phyloP scores from a whole-genome alignment of 2,329 filamentous ascomycete genomes.

The Decorospora gaudefroyi region DNA sequence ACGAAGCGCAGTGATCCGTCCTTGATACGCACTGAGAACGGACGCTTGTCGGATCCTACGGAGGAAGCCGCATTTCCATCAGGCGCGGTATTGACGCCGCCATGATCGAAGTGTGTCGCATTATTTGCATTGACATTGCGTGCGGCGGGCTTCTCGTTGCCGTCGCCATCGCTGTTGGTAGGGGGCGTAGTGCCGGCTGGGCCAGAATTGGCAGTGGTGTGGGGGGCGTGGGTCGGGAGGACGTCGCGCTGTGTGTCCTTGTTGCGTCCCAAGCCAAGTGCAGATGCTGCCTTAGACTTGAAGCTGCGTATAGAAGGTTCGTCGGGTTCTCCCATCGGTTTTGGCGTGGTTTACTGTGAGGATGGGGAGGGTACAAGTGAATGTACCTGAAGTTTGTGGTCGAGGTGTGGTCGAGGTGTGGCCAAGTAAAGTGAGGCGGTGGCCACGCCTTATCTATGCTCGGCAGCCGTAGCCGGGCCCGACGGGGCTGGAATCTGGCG shows the following conservation, averaged over 20 bases:
- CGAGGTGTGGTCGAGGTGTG: slow-evolving; percentile 8
- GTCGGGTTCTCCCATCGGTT: slow-evolving; percentile 62
- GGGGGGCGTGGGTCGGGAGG: slow-evolving; percentile 37
- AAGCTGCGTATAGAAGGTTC: slow-evolving; percentile 57
- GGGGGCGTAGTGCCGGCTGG: slow-evolving; percentile 14
- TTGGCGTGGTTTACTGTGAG: slow-evolving; percentile 22
- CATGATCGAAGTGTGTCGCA: slow-evolving; percentile 29
- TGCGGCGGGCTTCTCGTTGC: slow-evolving; percentile 31
- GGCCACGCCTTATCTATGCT: slow-evolving; percentile 24
- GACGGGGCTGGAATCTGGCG: not conserved
- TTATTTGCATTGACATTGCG: slow-evolving; percentile 12
- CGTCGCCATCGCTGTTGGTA: slow-evolving; percentile 8
- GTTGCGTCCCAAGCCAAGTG: slow-evolving; percentile 51
- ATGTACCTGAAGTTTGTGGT: slow-evolving; percentile 12
- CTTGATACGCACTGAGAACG: slow-evolving; percentile 56
- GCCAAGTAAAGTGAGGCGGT: slow-evolving; percentile 29
- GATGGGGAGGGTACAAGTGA: slow-evolving; percentile 16
- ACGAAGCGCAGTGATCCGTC: slow-evolving; percentile 58
- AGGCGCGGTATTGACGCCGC: slow-evolving; percentile 52
- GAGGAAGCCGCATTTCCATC: slow-evolving; percentile 59
- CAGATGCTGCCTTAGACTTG: slow-evolving; percentile 55
- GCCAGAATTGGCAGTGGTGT: slow-evolving; percentile 22
- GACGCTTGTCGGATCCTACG: slow-evolving; percentile 54
- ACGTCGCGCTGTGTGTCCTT: slow-evolving; percentile 34
- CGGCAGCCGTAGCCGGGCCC: slow-evolving; percentile 11